Evolutionary conservation across 805 yeast species (phyloP).

Genomic region (Nakazawaea ambrosiae): DNA sequence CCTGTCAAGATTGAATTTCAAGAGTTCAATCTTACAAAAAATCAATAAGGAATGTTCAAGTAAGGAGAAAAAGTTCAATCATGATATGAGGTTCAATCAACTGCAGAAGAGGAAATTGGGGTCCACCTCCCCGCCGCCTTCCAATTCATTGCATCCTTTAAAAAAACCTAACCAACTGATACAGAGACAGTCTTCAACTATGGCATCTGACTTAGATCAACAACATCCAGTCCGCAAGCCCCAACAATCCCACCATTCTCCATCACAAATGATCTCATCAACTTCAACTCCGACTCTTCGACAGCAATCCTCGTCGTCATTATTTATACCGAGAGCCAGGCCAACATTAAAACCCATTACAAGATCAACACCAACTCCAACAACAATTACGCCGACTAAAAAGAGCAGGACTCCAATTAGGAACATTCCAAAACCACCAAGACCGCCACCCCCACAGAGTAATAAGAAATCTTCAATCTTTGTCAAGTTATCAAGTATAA

Average conservation of each 20-base stretch:
- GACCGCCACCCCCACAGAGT: neutral
- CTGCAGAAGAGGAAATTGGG: conserved; percentile 9
- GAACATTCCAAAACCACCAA: no score
- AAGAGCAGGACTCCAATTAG: neutral
- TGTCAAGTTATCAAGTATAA: conserved; percentile 6
- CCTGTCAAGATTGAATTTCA: conserved; percentile 14
- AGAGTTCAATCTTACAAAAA: conserved; percentile 22
- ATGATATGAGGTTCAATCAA: conserved; percentile 11
- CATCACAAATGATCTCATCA: no score
- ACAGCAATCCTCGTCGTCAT: no score
- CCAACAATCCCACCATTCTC: no score
- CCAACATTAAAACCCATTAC: neutral
- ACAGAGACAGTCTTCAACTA: conserved; percentile 10
- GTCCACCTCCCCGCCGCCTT: conserved; percentile 12
- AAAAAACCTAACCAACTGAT: no score
- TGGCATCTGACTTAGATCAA: neutral
- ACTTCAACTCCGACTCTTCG: no score
- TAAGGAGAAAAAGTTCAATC: conserved; percentile 17
- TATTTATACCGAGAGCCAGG: no score
- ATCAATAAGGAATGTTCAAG: conserved; percentile 22
- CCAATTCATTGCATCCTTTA: no score
- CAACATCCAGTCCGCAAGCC: no score
- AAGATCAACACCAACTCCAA: neutral
- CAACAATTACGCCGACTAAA: neutral
- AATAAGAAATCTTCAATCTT: conserved; percentile 1